phyloP scores from a whole-genome alignment of 108 stramenopile genomes.

The Cylindrotheca fusiformis region DNA sequence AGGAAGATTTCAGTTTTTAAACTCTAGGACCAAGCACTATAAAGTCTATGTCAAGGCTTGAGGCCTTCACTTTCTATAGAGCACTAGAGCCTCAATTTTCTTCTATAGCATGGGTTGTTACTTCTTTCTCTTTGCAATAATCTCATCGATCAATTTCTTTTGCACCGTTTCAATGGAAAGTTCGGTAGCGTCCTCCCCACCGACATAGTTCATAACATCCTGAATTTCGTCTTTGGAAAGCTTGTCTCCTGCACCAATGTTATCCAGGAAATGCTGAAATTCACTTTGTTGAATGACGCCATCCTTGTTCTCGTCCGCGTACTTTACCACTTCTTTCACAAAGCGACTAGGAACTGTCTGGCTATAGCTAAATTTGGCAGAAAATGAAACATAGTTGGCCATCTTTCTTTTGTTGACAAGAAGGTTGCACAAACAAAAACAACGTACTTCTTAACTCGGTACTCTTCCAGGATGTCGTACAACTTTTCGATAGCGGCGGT shows the following conservation, averaged over 20 bases:
- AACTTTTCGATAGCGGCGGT: conserved; percentile 7
- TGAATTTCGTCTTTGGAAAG: conserved; percentile 5
- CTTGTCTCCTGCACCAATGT: conserved; percentile 4
- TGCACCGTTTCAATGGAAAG: conserved; percentile 5
- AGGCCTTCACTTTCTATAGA: too few relatives aligned
- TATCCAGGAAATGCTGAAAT: conserved; percentile 6
- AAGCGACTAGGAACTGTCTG: neutral
- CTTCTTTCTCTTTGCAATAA: neutral
- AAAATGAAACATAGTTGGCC: neutral
- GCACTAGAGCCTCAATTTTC: too few relatives aligned
- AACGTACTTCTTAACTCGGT: conserved; percentile 7
- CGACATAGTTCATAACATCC: conserved; percentile 7
- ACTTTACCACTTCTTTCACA: conserved; percentile 6
- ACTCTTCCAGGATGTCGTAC: conserved; percentile 3
- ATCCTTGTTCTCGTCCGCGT: neutral
- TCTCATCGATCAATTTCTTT: neutral
- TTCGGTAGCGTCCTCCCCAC: neutral
- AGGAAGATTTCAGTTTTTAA: neutral
- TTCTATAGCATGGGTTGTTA: neutral
- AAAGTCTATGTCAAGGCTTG: neutral
- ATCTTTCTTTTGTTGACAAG: neutral
- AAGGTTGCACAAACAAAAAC: neutral
- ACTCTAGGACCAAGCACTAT: neutral
- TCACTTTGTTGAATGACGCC: neutral
- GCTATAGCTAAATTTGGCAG: too few relatives aligned